Percentiles rank a stretch among this genome's conserved stretches.
phyloP scores from a whole-genome alignment of 2,329 filamentous ascomycete species.

The Capronia epimyces region DNA sequence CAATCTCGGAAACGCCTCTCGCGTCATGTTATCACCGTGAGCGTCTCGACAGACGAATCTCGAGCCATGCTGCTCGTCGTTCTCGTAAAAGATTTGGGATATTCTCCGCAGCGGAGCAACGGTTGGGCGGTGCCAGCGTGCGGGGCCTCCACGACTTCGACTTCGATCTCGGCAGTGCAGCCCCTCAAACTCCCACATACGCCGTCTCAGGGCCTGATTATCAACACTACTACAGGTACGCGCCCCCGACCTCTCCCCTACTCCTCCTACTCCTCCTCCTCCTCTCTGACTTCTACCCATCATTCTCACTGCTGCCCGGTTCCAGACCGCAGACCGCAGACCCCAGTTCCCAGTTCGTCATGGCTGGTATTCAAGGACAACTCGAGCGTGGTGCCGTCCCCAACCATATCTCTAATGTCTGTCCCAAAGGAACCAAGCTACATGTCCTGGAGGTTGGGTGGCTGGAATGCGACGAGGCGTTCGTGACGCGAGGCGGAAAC shows the following conservation, averaged over 20 bases:
- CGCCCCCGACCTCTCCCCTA: no score
- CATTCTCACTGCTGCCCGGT: no score
- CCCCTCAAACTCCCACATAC: no score
- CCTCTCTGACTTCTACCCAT: no score
- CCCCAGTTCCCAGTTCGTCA: conserved; percentile 1
- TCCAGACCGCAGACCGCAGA: not conserved
- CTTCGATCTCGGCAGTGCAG: not conserved
- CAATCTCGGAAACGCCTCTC: not conserved
- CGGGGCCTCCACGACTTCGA: not conserved
- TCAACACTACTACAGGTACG: no score
- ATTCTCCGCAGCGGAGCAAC: not conserved
- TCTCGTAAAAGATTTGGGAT: not conserved
- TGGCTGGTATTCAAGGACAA: conserved; percentile 26
- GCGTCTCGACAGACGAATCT: not conserved
- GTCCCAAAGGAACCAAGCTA: conserved; percentile 28
- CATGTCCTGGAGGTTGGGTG: conserved; percentile 27
- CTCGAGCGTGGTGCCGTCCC: conserved; percentile 25
- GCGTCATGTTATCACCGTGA: no score
- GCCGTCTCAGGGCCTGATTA: no score
- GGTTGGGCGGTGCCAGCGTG: not conserved
- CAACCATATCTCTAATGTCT: conserved; percentile 27
- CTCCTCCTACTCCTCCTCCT: no score
- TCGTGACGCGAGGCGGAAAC: conserved; percentile 26
- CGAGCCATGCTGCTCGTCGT: not conserved
- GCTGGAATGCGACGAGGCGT: conserved; percentile 27